Percentiles rank a stretch among this genome's conserved stretches.
phyloP scores from a whole-genome alignment of 2,329 filamentous ascomycete species.

The Fusarium tjaetaba region DNA sequence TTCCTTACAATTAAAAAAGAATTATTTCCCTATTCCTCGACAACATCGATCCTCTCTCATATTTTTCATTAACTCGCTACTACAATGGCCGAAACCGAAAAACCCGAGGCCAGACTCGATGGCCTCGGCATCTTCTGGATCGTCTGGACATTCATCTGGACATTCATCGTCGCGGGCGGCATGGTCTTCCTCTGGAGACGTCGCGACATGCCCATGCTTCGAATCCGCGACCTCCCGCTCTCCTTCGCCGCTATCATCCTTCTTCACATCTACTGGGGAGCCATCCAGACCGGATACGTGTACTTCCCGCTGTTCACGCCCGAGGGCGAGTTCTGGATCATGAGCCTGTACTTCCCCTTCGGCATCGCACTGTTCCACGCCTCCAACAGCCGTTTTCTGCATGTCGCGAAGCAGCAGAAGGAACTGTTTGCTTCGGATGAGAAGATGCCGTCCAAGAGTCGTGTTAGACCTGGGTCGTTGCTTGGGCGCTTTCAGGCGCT shows the following conservation, averaged over 20 bases:
- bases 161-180: conserved; percentile 49
- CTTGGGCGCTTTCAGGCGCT: conserved; percentile 52
- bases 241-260: conserved; percentile 53
- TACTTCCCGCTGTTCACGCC: conserved; percentile 58
- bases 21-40: not conserved
- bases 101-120: conserved; percentile 49
- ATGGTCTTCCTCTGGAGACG: conserved; percentile 54
- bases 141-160: conserved; percentile 52
- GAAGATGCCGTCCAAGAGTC: conserved; percentile 12
- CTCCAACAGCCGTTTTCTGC: conserved; percentile 68
- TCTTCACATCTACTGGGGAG: conserved; percentile 56
- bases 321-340: conserved; percentile 71
- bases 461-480: conserved; percentile 39
- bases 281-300: conserved; percentile 52
- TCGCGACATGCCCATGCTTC: conserved; percentile 53
- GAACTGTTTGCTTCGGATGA: conserved; percentile 48
- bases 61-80: not conserved
- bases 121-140: conserved; percentile 55
- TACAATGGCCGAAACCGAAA: conserved; percentile 35
- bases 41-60: not conserved
- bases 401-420: conserved; percentile 66
- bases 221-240: conserved; percentile 53
- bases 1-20: conserved; percentile 21
- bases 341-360: conserved; percentile 71
- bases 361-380: conserved; percentile 74